A percentile compares a stretch with the other conserved stretches of the same genome.
Evolutionary conservation across 495 filamentous ascomycete genomes (phyloP).

Genomic region (Xylaria palmicola): DNA sequence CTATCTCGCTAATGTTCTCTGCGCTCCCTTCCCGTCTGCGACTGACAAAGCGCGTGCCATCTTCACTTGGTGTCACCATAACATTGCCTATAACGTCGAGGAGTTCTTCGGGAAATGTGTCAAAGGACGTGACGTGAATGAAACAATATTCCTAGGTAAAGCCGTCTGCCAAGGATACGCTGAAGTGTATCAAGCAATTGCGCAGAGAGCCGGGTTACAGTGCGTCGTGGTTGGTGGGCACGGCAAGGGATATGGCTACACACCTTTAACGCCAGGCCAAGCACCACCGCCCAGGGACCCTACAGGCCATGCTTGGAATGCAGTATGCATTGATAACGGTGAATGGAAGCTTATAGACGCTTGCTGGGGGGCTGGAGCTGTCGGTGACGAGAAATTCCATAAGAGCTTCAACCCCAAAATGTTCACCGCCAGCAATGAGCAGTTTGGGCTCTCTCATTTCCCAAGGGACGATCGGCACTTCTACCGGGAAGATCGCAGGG

Average conservation of each 20-base stretch:
- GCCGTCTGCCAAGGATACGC: conserved; percentile 94
- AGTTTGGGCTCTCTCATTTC: conserved; percentile 79
- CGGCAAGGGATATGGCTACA: conserved; percentile 82
- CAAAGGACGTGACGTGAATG: conserved; percentile 60
- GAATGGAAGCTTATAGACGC: conserved; percentile 90
- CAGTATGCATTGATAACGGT: conserved; percentile 76
- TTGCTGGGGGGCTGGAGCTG: conserved; percentile 88
- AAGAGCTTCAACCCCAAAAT: conserved; percentile 64
- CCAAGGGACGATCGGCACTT: conserved; percentile 65
- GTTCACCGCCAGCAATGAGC: conserved; percentile 80
- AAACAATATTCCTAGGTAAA: conserved; percentile 68
- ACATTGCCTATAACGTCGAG: conserved; percentile 78
- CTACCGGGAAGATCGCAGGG: conserved; percentile 56
- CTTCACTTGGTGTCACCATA: conserved; percentile 95
- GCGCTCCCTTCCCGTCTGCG: conserved; percentile 69
- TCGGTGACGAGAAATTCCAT: conserved; percentile 55
- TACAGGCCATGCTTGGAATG: conserved; percentile 84
- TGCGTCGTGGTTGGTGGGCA: conserved; percentile 70
- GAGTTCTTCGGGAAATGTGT: conserved; percentile 72
- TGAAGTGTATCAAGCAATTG: conserved; percentile 72
- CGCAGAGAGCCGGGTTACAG: conserved; percentile 71
- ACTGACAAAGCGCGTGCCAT: conserved; percentile 91
- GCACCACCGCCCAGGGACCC: conserved; percentile 55
- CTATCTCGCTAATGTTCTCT: conserved; percentile 75
- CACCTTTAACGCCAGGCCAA: conserved; percentile 51